phyloP scores from a whole-genome alignment of 371 early-diverging fungal genomes.

The Dinochytrium kinnereticum region DNA sequence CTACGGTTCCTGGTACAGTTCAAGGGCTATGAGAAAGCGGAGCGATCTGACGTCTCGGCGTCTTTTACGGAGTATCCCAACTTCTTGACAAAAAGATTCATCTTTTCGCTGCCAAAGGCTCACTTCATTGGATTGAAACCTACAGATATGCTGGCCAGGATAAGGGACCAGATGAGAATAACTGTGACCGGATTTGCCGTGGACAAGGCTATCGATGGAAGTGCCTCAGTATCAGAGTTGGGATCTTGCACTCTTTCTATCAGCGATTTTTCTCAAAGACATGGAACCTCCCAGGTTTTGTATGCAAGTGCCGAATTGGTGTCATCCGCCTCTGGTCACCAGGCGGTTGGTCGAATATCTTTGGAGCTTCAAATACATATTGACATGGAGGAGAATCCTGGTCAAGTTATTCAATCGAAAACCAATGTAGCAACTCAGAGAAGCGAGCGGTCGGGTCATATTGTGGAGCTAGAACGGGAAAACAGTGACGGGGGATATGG shows the following conservation, averaged over 20 bases:
- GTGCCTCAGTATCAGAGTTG: not conserved
- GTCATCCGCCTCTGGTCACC: not conserved
- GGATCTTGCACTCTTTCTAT: not conserved
- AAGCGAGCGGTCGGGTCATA: not conserved
- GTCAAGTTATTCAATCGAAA: not conserved
- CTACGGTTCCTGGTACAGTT: not conserved
- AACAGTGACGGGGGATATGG: constrained; percentile 15
- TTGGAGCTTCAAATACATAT: not conserved
- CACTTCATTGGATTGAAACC: not conserved
- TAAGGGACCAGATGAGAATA: not conserved
- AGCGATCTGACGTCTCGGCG: not conserved
- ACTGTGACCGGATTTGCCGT: not conserved
- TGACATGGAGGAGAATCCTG: not conserved
- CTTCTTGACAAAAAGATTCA: not conserved
- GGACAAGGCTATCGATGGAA: not conserved
- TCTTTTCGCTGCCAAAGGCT: not conserved
- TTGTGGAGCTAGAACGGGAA: not conserved
- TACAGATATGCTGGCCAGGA: not conserved
- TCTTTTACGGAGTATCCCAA: not conserved
- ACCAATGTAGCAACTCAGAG: not conserved
- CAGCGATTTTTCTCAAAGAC: not conserved
- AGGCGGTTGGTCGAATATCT: not conserved
- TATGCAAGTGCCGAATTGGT: not conserved
- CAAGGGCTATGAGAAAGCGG: not conserved
- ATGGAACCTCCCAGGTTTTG: not conserved